These are phyloP conservation scores for Mangifera indica DNA, from an alignment of 345 rosid genomes.

Conservation along the genomic window DNA sequence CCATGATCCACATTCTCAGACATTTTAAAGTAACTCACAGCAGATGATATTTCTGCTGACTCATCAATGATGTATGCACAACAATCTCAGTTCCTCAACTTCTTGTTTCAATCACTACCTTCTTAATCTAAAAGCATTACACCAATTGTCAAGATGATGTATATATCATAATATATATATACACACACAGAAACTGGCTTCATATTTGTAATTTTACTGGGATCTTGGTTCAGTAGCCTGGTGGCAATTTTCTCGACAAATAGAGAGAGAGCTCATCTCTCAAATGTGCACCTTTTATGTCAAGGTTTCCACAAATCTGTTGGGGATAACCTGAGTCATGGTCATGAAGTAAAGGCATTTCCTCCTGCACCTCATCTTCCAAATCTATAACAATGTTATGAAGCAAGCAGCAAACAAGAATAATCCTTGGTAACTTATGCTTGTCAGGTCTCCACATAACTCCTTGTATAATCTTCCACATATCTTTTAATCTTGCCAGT, in stretches of 20 bases:
- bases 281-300: slow-evolving; percentile 36
- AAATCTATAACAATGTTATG: slow-evolving; percentile 58
- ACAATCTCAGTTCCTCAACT: no score
- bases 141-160: background rate
- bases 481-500: slow-evolving; percentile 50
- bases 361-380: slow-evolving; percentile 45
- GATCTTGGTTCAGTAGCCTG: slow-evolving; percentile 13
- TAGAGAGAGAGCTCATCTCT: slow-evolving; percentile 49
- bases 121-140: no score
- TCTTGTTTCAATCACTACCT: background rate
- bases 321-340: slow-evolving; percentile 49
- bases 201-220: background rate
- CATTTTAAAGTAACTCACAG: background rate
- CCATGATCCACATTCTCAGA: background rate
- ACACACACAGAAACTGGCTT: background rate
- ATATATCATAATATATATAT: no score
- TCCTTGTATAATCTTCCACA: slow-evolving; percentile 57
- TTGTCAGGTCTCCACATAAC: slow-evolving; percentile 73
- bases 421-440: slow-evolving; percentile 57
- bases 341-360: slow-evolving; percentile 24
- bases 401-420: slow-evolving; percentile 67
- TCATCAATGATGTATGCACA: no score
- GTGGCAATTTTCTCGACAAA: slow-evolving; percentile 32
- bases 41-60: no score
- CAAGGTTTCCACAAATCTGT: slow-evolving; percentile 35